Evolutionary conservation across 345 rosid genomes (phyloP).

Genomic region (Corchorus capsularis): DNA sequence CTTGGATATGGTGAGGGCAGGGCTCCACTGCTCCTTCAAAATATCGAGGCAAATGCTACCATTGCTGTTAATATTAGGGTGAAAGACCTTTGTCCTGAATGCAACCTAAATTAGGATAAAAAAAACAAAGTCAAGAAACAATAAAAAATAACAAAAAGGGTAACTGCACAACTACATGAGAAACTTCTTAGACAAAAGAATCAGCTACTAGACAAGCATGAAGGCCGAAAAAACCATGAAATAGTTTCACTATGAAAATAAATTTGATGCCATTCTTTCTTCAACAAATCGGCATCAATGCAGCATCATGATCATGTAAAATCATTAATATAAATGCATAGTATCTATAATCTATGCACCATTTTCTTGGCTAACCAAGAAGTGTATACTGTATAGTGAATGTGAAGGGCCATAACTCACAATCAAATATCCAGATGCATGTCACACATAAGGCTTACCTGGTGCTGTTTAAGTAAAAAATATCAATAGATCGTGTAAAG

Average conservation of each 20-base stretch:
- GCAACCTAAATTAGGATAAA: constrained; percentile 57
- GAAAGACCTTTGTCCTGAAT: constrained; percentile 92
- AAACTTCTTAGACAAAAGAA: not conserved
- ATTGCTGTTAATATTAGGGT: constrained; percentile 92
- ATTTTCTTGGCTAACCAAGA: not conserved
- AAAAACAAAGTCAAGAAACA: not conserved
- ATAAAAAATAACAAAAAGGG: not conserved
- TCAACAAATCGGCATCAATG: not conserved
- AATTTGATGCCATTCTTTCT: not conserved
- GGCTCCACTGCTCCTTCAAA: constrained; percentile 99
- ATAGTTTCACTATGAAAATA: not conserved
- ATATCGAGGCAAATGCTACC: constrained; percentile 99
- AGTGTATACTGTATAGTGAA: not conserved
- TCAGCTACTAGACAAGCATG: constrained; percentile 6
- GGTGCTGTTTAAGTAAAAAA: constrained; percentile 2
- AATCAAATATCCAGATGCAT: constrained; percentile 4
- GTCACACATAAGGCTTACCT: constrained; percentile 13
- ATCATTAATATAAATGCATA: not conserved
- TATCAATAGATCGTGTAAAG: not conserved
- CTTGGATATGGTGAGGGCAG: constrained; percentile 95
- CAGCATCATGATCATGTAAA: not conserved
- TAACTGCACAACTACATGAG: not conserved
- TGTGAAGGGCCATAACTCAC: not conserved
- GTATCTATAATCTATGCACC: not conserved
- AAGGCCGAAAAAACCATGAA: not conserved